phyloP scores from a whole-genome alignment of 164 flowering plant genomes.

The Malania oleifera region DNA sequence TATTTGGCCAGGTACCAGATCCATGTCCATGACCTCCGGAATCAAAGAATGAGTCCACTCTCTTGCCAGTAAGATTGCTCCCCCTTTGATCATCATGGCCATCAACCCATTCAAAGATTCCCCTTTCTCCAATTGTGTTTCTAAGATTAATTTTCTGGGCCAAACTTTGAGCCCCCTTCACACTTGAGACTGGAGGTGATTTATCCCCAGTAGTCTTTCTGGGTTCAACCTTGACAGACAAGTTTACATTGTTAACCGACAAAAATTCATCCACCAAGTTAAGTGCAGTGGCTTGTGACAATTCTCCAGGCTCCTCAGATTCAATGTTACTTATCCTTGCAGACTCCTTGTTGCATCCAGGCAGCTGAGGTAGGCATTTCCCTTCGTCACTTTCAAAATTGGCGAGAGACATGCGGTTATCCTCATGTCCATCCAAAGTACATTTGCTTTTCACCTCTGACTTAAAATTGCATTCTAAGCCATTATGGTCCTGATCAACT shows the following conservation, averaged over 20 bases:
- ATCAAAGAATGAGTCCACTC: not conserved
- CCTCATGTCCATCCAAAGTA: not conserved
- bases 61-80: not conserved
- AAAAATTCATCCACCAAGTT: not conserved
- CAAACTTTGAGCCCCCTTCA: constrained; percentile 1
- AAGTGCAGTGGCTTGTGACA: not conserved
- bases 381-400: not conserved
- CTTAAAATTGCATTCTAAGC: not conserved
- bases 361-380: not conserved
- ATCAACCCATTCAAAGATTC: not conserved
- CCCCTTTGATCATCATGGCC: not conserved
- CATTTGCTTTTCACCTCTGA: not conserved
- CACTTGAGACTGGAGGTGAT: not conserved
- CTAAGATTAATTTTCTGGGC: not conserved
- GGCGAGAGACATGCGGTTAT: not conserved
- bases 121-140: not conserved
- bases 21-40: not conserved
- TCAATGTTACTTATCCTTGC: not conserved
- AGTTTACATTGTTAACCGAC: not conserved
- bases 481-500: not conserved
- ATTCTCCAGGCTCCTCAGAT: not conserved
- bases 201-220: not conserved
- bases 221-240: not conserved
- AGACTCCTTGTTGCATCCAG: not conserved
- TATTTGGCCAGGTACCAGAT: too few relatives aligned